Evolutionary conservation across 1,139 yeast species (phyloP), one percentile per base, ranked within the genome.

Genomic region (Zygoascus hellenicus): DNA sequence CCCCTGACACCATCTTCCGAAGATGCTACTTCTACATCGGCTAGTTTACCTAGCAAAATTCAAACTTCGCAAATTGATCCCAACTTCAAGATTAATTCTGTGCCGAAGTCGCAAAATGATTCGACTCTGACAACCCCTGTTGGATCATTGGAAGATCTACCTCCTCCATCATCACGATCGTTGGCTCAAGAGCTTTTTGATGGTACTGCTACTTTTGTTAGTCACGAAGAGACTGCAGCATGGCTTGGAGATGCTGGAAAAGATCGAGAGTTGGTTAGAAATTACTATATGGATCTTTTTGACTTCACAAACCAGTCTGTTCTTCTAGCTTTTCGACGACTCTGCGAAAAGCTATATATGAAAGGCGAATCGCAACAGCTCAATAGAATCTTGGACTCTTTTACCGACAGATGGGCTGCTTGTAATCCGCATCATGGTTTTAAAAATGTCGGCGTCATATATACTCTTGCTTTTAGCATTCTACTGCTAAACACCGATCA

Each of bases 311-410:
- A 58, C 35, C 47, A 52, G 30, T 51, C 59, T 26, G 56, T 67
- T 14, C 49, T 85, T 50, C 67, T 66, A 3, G 71, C 89, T 1
- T 71, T 88, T 14, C 68, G 92, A 36, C 65, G 66, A 45, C 67
- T 88, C 39, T 86, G 95, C 55, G 72, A 77, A 28, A 77, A 74
- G 54, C 62, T 88, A 26, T 84, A 83, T 62, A 72, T 88, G 58
- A 81, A 80, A 58, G 96, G 95, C 2, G 96, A 88, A 63, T 80
- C 94, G 1, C 94, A 85, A 57, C 87, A 83, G 58, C 77, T 88
- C 50, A 96, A 87, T 64, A 73, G 87, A 42, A 75, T 87, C 17
- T 67, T 88, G 50, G 82, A 83, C 38, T 72, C 83, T 1, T 82
- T 86, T 61, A 75, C 95, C 19, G 75, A 76, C 51, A 75, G 84